Percentiles rank a stretch among this genome's conserved stretches.
Conservation (phyloP, 176 grass and related monocot genomes). For the Carex littledalei region DNA sequence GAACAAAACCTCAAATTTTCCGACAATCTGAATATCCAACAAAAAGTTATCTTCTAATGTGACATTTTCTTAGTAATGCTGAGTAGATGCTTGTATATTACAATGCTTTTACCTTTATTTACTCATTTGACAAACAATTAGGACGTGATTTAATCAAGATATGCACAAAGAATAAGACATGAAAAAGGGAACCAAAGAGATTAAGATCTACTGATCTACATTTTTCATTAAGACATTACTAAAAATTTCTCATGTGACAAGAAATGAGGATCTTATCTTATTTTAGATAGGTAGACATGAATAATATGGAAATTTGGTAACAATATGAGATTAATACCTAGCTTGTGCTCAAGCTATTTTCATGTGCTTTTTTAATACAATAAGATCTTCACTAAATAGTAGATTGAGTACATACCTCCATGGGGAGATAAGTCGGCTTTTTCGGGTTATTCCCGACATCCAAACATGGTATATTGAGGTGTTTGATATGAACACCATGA, state of each 20-base stretch:
- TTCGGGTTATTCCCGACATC: slow-evolving; percentile 50
- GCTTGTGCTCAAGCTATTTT: not conserved
- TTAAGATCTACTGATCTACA: not conserved
- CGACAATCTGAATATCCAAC: not conserved
- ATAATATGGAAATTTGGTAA: not conserved
- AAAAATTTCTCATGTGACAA: not conserved
- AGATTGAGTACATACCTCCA: slow-evolving; percentile 48
- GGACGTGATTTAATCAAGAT: not conserved
- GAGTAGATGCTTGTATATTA: not conserved
- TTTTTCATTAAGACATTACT: not conserved
- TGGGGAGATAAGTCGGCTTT: slow-evolving; percentile 58
- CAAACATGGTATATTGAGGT: slow-evolving; percentile 47
- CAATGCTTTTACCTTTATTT: not conserved
- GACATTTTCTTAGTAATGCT: not conserved
- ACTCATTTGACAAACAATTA: not conserved
- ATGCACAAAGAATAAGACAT: not conserved
- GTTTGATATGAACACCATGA: slow-evolving; percentile 15
- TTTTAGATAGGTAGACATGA: not conserved
- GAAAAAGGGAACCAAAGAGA: not conserved
- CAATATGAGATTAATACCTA: not conserved
- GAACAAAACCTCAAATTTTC: not conserved
- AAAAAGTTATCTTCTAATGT: not conserved
- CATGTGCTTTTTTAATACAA: not conserved
- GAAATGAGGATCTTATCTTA: not conserved
- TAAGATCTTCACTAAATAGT: not conserved